Evolutionary conservation across 176 grass and related monocot species (phyloP).

Genomic region (Phyllostachys edulis): DNA sequence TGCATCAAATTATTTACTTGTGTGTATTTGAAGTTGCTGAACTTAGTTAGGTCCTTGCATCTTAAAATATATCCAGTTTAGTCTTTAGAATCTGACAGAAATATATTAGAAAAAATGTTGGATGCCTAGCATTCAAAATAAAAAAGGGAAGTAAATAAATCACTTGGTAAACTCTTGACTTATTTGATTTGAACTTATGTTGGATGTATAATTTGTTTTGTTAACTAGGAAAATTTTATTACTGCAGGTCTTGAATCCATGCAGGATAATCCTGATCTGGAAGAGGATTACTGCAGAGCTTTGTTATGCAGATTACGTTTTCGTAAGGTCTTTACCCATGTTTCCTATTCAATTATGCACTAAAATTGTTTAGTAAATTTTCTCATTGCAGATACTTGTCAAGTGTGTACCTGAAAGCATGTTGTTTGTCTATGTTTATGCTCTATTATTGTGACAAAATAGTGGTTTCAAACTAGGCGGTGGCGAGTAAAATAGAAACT

Average conservation of each 20-base stretch:
- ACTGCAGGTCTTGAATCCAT: constrained; percentile 81
- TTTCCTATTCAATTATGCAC: constrained; percentile 49
- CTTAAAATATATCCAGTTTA: constrained; percentile 1
- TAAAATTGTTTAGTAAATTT: constrained; percentile 25
- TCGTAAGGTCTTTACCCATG: constrained; percentile 96
- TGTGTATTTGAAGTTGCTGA: constrained; percentile 12
- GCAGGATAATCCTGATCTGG: constrained; percentile 82
- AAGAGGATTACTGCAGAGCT: constrained; percentile 90
- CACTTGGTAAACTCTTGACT: not conserved
- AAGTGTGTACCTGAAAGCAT: not conserved
- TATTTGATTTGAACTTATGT: constrained; percentile 13
- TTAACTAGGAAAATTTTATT: constrained; percentile 30
- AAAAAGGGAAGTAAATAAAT: constrained; percentile 4
- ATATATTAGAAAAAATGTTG: too few relatives aligned
- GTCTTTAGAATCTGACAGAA: too few relatives aligned
- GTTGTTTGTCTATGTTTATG: constrained; percentile 32
- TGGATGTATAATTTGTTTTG: not conserved
- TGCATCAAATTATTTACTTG: constrained; percentile 9
- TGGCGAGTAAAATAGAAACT: not conserved
- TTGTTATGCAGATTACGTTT: constrained; percentile 96
- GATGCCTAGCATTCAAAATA: too few relatives aligned
- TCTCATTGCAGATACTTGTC: constrained; percentile 1
- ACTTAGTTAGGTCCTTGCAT: not conserved
- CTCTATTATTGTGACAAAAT: constrained; percentile 13
- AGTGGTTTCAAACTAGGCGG: constrained; percentile 3